Base-by-base conservation (phyloP, 495 filamentous ascomycete species). In the Penicillium cataractarum region DNA sequence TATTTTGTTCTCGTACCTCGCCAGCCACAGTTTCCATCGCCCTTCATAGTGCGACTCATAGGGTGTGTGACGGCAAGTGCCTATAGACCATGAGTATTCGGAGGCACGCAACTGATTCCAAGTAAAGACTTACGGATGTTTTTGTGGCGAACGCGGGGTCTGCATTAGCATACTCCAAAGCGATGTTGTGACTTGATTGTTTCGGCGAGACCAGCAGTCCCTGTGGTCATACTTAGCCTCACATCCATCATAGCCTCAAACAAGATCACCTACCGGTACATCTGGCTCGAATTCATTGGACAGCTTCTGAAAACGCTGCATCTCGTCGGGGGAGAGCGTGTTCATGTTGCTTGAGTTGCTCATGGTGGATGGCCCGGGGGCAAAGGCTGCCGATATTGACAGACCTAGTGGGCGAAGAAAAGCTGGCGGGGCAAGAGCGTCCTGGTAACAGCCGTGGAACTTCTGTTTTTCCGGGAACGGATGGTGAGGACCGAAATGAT, bases 21-120 rank as follows among this genome's bases (percentile, higher is more conserved):
- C 94, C 95, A 99, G 65, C 95, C 95, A 79, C 95, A 99, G 71
- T 96, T 93, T 39, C 95, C 95, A 78, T 99, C 95, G 22, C 95
- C 93, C 72, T 88, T 89, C 76, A 97, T 88, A 4, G 89, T 89
- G 44, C 95, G 91, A 68, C 91, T 95, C 67, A 92, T 87, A 17
- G 92, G 91, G 72, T 96, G 97, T 63, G 90, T 93, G 58, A 89
- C 80, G 1, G 91, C 89, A 52, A 99, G 82, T 31, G 87, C 84
- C 93, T 97, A 68, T 46, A 17, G 19, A 19, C 31, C 13, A 33
- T 67, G 13, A 63, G 52, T 40, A 49, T 51, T 19, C 19, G 13
- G 5, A 46, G 9, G 37, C 32, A 52, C 55, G 24, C 37, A 44
- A 52, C 26, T 32, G 44, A n/a, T 21, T 24, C 26, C 22, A 6